Evolutionary conservation across 169 alveolate genomes (phyloP), one percentile per base, ranked within the genome.

Genomic region (Babesia ovata): DNA sequence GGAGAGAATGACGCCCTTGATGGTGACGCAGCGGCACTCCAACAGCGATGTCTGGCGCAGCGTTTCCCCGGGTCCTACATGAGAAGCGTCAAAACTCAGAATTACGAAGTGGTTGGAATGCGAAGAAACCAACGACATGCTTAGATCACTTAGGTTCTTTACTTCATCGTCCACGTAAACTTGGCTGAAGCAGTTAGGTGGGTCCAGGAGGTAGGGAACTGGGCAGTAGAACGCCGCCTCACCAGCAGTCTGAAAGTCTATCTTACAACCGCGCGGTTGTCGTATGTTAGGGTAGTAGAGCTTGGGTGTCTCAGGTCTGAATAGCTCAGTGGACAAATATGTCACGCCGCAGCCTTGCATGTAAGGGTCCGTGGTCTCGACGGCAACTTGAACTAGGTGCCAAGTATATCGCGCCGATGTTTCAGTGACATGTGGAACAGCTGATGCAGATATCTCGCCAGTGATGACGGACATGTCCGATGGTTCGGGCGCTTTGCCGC

Each of bases 331-430:
- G 39, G 39, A 33, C 14, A 19, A 4, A 26, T 19, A 36, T 59
- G 28, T 36, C 8, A 59, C 46, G 19, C 69, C 69, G 24, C 69
- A 59, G 14, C 69, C 69, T 17, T 61, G 70, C n/a, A 29, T 53
- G 42, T 61, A 61, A 7, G 70, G 54, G 22, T 61, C 70, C 9
- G 70, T 61, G 16, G 54, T 17, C 4, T 7, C 56, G 22, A 42
- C 53, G 3, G 22, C 50, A 0, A 61, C 16, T 36, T 61, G 33
- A 6, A 61, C 48, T 14, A 61, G 54, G 13, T 36, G 13, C 14
- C n/a, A 61, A 2, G 70, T 36, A 13, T 13, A 45, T 13, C 10
- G 50, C 10, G 50, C 50, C 0, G 19, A 13, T 45, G 50, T 4
- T 13, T 0, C 50, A 17, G 14, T 16, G 50, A 45, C 14, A 45